phyloP scores from a whole-genome alignment of 306 rosid species.

The Sicyos edulis region DNA sequence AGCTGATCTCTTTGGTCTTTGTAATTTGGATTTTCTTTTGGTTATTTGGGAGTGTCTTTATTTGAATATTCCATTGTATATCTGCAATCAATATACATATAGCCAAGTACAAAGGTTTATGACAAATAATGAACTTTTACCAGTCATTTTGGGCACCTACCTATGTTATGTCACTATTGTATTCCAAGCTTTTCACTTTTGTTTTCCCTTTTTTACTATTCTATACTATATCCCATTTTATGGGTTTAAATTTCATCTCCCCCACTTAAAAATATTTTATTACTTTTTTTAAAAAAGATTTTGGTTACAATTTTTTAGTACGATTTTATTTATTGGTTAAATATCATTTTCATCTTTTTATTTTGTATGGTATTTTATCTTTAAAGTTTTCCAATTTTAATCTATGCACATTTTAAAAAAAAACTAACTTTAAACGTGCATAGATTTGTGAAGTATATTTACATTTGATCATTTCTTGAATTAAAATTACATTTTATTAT shows the following conservation, averaged over 20 bases:
- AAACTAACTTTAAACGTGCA: no score
- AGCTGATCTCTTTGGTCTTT: neutral
- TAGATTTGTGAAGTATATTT: no score
- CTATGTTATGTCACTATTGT: slow-evolving; percentile 8
- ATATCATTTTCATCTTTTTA: no score
- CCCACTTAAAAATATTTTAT: neutral
- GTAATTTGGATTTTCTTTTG: no score
- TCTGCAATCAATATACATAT: neutral
- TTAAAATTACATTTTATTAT: no score
- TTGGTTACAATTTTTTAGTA: no score
- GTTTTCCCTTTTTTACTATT: neutral
- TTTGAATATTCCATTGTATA: slow-evolving; percentile 1
- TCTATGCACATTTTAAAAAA: no score
- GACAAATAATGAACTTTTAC: neutral
- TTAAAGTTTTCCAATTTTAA: no score
- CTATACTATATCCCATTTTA: neutral
- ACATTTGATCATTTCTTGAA: no score
- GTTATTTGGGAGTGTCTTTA: neutral
- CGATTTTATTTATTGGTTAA: no score
- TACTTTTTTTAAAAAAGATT: neutral
- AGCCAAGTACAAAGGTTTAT: no score
- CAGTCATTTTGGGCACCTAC: neutral
- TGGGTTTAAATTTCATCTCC: neutral
- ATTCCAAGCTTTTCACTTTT: neutral
- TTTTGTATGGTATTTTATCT: no score